These are phyloP conservation scores for Salicornia ramosissima DNA, from an alignment of 148 eudicot genomes.

Conservation along the genomic window DNA sequence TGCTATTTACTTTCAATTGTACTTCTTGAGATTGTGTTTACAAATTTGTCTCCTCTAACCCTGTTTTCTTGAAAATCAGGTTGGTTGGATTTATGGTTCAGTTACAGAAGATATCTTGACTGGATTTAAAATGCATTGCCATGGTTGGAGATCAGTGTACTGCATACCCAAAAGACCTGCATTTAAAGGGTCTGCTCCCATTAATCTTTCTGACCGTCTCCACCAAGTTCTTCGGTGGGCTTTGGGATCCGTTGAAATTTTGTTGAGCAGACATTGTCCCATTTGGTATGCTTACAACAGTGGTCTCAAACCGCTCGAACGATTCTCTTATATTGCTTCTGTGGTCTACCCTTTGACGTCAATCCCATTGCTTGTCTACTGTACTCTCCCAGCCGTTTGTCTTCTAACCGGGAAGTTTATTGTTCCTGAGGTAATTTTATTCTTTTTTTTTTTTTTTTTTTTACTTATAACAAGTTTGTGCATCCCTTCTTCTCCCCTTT, in stretches of 20 bases:
- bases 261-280: constrained; percentile 85
- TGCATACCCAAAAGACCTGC: constrained; percentile 89
- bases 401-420: constrained; percentile 92
- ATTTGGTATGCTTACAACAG: constrained; percentile 91
- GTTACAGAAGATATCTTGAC: constrained; percentile 97
- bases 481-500: too few relatives aligned
- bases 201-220: constrained; percentile 91
- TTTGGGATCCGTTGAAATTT: constrained; percentile 86
- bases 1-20: background rate
- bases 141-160: constrained; percentile 95
- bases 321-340: constrained; percentile 85
- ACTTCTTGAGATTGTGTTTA: background rate
- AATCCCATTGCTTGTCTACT: constrained; percentile 73
- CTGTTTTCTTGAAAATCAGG: constrained; percentile 33
- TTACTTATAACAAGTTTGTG: too few relatives aligned
- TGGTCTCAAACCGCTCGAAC: constrained; percentile 82
- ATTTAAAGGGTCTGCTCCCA: constrained; percentile 96
- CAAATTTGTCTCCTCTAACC: constrained; percentile 3
- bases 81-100: constrained; percentile 98
- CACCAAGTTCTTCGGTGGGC: constrained; percentile 99
- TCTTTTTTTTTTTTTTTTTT: background rate
- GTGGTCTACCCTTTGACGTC: constrained; percentile 93
- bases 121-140: constrained; percentile 97
- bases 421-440: constrained; percentile 74
- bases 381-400: constrained; percentile 90